phyloP scores from a whole-genome alignment of 148 eudicot species.

The Beta vulgaris region DNA sequence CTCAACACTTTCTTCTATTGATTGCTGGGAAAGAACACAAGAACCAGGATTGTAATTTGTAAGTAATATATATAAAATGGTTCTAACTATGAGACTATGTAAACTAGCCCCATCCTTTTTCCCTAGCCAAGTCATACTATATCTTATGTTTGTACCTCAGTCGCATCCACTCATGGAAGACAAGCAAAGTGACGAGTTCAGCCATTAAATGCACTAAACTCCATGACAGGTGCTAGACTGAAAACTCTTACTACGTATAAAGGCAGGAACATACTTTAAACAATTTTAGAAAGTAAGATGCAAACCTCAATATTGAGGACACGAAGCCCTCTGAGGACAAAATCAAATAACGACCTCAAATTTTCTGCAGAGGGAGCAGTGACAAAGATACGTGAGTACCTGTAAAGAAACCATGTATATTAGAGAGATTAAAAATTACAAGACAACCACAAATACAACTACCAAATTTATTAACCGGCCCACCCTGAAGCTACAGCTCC shows the following conservation, averaged over 20 bases:
- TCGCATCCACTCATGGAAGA: not conserved
- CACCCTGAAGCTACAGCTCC: constrained; percentile 92
- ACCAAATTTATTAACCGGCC: constrained; percentile 11
- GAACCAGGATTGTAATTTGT: not conserved
- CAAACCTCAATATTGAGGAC: constrained; percentile 76
- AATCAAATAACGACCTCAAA: constrained; percentile 79
- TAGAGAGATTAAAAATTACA: not conserved
- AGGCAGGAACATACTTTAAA: not conserved
- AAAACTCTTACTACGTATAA: not conserved
- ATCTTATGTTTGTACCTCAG: not conserved
- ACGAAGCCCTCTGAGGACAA: constrained; percentile 72
- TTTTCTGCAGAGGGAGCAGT: constrained; percentile 98
- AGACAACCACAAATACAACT: constrained; percentile 1
- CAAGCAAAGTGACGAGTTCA: not conserved
- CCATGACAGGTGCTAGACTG: not conserved
- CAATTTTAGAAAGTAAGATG: not conserved
- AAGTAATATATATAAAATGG: not conserved
- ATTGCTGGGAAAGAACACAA: not conserved
- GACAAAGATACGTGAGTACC: constrained; percentile 84
- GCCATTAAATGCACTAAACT: not conserved
- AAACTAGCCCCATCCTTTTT: not conserved
- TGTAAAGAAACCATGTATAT: constrained; percentile 23
- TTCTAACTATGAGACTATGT: not conserved
- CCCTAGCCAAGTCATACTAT: not conserved
- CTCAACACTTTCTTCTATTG: not conserved